These are phyloP conservation scores for Chlorociboria aeruginascens DNA, from an alignment of 495 filamentous ascomycete species.

Conservation along the genomic window DNA sequence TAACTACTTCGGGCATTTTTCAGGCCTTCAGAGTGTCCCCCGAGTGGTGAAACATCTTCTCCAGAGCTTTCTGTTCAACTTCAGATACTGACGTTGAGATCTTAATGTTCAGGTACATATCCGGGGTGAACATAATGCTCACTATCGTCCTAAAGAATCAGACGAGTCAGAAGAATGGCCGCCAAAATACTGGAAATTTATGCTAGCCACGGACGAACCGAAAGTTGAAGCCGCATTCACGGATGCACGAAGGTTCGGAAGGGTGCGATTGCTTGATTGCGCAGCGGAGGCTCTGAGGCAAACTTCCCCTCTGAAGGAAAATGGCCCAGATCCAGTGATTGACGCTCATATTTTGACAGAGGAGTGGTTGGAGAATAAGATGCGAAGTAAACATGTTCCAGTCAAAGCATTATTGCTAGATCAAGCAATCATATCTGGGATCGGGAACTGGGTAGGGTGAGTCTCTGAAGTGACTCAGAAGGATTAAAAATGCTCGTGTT, in stretches of 20 bases:
- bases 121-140: constrained; percentile 57
- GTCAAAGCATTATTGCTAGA: constrained; percentile 81
- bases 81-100: no score
- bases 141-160: constrained; percentile 57
- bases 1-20: no score
- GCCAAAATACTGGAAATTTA: constrained; percentile 81
- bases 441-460: constrained; percentile 88
- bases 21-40: no score
- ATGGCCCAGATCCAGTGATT: constrained; percentile 87
- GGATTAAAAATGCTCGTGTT: not conserved
- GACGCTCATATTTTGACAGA: constrained; percentile 65
- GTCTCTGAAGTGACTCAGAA: not conserved
- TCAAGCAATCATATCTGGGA: constrained; percentile 80
- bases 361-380: constrained; percentile 55
- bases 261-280: constrained; percentile 76
- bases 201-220: constrained; percentile 46
- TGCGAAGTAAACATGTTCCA: constrained; percentile 64
- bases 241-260: constrained; percentile 61
- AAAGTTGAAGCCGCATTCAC: constrained; percentile 71
- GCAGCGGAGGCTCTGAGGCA: constrained; percentile 60
- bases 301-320: constrained; percentile 69
- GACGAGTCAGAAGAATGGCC: constrained; percentile 62
- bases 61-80: no score
- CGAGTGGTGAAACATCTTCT: no score
- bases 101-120: constrained; percentile 33